Percentiles rank a stretch among this genome's conserved stretches.
Conservation (phyloP, 148 eudicot species). For the Camellia japonica region DNA sequence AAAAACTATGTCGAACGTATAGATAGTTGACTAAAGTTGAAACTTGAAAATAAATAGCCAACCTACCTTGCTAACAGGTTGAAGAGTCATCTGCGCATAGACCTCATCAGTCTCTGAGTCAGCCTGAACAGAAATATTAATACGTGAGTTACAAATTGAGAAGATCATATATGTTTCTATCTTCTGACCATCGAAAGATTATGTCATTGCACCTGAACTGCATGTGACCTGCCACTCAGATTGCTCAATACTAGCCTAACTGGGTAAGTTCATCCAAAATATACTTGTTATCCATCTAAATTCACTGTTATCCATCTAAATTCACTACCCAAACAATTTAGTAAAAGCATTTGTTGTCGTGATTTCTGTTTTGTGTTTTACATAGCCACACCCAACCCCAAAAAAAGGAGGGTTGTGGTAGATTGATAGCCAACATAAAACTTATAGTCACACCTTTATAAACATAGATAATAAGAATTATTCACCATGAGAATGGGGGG, state of each 20-base stretch:
- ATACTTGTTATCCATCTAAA: slow-evolving; percentile 1
- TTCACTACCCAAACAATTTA: slow-evolving; percentile 1
- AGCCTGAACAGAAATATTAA: slow-evolving; percentile 50
- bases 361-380: neutral
- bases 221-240: neutral
- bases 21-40: neutral
- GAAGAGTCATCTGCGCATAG: slow-evolving; percentile 99
- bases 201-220: neutral
- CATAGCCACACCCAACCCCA: neutral
- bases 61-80: slow-evolving; percentile 84
- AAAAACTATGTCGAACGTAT: neutral
- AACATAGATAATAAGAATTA: neutral
- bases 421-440: neutral
- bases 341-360: neutral
- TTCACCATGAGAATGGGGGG: neutral
- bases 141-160: neutral
- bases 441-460: neutral
- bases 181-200: neutral
- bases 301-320: slow-evolving; percentile 3
- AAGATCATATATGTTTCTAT: slow-evolving; percentile 1
- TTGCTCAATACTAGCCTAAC: neutral
- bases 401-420: neutral
- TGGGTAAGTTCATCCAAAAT: neutral
- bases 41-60: neutral
- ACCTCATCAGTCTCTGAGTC: slow-evolving; percentile 97